Conservation (phyloP, 2,329 filamentous ascomycete species). For the Beauveria australis region DNA sequence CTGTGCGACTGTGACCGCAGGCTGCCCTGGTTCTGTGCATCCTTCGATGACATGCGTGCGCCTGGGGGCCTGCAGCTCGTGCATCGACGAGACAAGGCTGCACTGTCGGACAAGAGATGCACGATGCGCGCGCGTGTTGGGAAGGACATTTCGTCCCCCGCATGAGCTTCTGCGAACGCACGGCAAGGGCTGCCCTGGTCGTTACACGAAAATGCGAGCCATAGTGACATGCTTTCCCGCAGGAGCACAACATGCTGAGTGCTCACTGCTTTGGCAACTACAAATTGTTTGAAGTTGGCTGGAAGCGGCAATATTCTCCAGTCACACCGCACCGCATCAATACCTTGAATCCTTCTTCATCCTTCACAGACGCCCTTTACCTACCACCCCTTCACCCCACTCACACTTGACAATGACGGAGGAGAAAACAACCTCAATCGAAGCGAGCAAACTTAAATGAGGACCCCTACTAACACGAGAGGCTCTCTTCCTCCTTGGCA, state of each 20-base stretch:
- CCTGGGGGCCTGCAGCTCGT: not conserved
- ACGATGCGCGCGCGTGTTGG: conserved; percentile 4
- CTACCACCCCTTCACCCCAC: not conserved
- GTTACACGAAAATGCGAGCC: not conserved
- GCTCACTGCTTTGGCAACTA: not conserved
- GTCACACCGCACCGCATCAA: not conserved
- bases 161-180: not conserved
- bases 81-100: not conserved
- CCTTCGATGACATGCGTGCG: not conserved
- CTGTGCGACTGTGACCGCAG: not conserved
- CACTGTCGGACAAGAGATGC: not conserved
- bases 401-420: not conserved
- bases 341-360: not conserved
- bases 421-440: not conserved
- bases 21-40: not conserved
- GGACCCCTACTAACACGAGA: conserved; percentile 7
- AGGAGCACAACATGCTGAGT: not conserved
- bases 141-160: not conserved
- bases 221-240: not conserved
- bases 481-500: conserved; percentile 18
- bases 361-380: not conserved
- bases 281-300: not conserved
- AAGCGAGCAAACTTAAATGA: conserved; percentile 6
- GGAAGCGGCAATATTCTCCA: not conserved
- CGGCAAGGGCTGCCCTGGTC: not conserved